Evolutionary conservation across 176 grass and related monocot genomes (phyloP), one percentile per base, ranked within the genome.

Genomic region (Eleusine indica): DNA sequence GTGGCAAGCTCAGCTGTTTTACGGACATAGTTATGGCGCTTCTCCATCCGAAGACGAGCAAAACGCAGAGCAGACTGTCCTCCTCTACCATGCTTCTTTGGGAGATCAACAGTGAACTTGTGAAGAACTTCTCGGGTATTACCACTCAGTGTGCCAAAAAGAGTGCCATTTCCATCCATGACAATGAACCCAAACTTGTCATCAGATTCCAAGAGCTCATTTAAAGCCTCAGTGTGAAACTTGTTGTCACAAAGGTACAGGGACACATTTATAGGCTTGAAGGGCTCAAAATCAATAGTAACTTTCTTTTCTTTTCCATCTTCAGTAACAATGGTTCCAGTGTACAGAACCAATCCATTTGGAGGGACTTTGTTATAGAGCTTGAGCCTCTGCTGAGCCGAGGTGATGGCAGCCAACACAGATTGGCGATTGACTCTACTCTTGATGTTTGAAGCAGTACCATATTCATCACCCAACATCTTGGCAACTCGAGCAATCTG

Each of bases 331-430:
- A 62, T 62, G n/a, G 58, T 62, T 28, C 58, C 58, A 62, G 58
- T 62, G 58, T 62, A 62, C n/a, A 62, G 58, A 28, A 62, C 58
- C n/a, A 62, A 62, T 62, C 58, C 58, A 25, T 62, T 62, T 62
- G 58, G 58, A 62, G 58, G 58, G 58, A 62, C 58, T 62, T 62
- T 62, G 58, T 62, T 62, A 62, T 62, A 62, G 9, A 62, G 58
- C 58, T 62, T 62, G 58, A 62, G 58, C 58, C 58, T 62, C 58
- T 62, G 58, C 58, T 62, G 58, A 28, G 58, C 58, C 25, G 58
- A 62, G n/a, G 58, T 62, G 58, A 62, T 62, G n/a, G 58, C 58
- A 62, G 58, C 58, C 58, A 62, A 62, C 58, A 62, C 58, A 62
- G 58, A 62, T 62, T 62, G 58, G n/a, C 58, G 58, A 28, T 62